These are phyloP conservation scores for Cyclotella distinguenda DNA, from an alignment of 108 stramenopile species.

Conservation along the genomic window DNA sequence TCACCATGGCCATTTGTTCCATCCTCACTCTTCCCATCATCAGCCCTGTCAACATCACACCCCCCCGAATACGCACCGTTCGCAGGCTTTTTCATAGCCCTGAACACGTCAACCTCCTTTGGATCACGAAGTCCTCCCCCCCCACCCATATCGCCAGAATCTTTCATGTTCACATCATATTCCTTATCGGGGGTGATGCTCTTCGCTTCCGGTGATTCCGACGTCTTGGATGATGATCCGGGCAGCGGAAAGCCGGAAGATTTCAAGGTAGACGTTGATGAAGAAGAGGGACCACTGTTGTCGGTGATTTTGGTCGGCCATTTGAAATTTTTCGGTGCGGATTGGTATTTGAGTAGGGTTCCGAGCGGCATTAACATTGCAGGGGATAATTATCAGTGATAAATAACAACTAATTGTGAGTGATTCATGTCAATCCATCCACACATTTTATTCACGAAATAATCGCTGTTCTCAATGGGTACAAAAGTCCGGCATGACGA, in stretches of 20 bases:
- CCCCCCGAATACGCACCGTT: not conserved
- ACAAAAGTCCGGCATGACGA: not conserved
- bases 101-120: not conserved
- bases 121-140: not conserved
- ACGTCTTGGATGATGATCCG: conserved; percentile 6
- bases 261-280: not conserved
- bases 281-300: not conserved
- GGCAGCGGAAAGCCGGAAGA: not conserved
- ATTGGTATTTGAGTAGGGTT: too few relatives aligned
- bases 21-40: too few relatives aligned
- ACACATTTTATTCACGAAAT: too few relatives aligned
- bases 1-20: too few relatives aligned
- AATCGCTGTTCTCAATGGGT: not conserved
- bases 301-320: too few relatives aligned
- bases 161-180: conserved; percentile 16
- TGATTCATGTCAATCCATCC: too few relatives aligned
- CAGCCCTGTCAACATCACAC: too few relatives aligned
- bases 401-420: too few relatives aligned
- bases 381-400: too few relatives aligned
- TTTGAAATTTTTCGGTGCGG: too few relatives aligned
- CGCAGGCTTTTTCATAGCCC: not conserved
- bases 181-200: conserved; percentile 25
- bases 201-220: conserved; percentile 14
- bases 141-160: conserved; percentile 7
- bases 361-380: too few relatives aligned